These are phyloP conservation scores for Aureobasidium sp. DNA, from an alignment of 2,329 filamentous ascomycete genomes.

Conservation along the genomic window DNA sequence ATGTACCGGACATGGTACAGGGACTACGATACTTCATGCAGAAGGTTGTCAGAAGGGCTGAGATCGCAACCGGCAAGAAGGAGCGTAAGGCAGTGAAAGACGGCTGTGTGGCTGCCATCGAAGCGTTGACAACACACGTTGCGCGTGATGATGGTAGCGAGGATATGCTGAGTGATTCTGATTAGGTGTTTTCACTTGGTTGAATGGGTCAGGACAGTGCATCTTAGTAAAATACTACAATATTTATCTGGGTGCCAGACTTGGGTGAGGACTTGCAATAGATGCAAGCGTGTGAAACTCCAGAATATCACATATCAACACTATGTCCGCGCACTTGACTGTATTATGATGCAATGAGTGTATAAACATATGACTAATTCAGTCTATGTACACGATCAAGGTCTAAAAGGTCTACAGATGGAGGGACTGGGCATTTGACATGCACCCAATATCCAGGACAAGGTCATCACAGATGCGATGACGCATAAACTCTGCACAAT, in stretches of 20 bases:
- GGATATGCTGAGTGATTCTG: slow-evolving; percentile 21
- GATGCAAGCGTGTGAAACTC: too few species aligned
- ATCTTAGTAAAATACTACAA: not conserved
- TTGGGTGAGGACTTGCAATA: not conserved
- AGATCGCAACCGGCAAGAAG: slow-evolving; percentile 51
- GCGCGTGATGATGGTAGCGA: not conserved
- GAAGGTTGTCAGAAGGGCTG: slow-evolving; percentile 76
- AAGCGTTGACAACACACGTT: slow-evolving; percentile 28
- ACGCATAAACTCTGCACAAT: not conserved
- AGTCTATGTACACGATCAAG: not conserved
- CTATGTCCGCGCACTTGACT: too few species aligned
- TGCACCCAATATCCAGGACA: not conserved
- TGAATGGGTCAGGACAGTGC: not conserved
- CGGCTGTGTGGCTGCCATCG: slow-evolving; percentile 41
- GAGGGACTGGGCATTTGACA: not conserved
- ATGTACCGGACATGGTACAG: slow-evolving; percentile 72
- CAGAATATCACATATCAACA: too few species aligned
- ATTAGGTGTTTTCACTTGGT: not conserved
- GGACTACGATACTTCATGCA: slow-evolving; percentile 84
- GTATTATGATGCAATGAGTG: too few species aligned
- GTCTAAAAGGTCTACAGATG: not conserved
- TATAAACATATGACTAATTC: too few species aligned
- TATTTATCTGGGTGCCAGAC: not conserved
- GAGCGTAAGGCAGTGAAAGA: slow-evolving; percentile 58
- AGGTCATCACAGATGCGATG: not conserved